These are phyloP conservation scores for Thielaviopsis populi DNA, from an alignment of 2,329 filamentous ascomycete genomes.

Conservation along the genomic window DNA sequence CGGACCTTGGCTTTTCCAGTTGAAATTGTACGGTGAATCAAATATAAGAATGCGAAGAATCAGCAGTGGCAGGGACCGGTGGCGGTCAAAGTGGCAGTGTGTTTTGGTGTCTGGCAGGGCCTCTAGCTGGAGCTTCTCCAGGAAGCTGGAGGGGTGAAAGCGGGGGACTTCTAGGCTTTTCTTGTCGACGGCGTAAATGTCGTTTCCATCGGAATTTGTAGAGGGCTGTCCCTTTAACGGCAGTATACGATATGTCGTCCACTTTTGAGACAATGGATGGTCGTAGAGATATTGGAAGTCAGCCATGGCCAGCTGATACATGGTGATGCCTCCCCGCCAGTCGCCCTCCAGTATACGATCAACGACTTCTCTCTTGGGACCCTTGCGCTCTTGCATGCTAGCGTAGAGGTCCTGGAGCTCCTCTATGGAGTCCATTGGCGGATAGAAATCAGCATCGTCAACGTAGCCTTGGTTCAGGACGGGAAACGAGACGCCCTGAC, in stretches of 20 bases:
- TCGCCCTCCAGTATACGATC: conserved; percentile 53
- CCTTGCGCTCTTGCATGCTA: conserved; percentile 43
- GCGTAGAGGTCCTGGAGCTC: conserved; percentile 52
- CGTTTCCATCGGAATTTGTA: conserved; percentile 21
- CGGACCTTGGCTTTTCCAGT: conserved; percentile 15
- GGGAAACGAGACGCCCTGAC: conserved; percentile 38
- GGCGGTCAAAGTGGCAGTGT: conserved; percentile 67
- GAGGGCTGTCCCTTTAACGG: conserved; percentile 30
- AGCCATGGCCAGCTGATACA: conserved; percentile 55
- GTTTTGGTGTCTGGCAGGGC: conserved; percentile 67
- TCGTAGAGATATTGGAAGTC: conserved; percentile 52
- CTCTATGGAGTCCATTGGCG: conserved; percentile 47
- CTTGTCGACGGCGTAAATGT: conserved; percentile 25
- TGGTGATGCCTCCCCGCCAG: conserved; percentile 47
- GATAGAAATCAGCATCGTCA: conserved; percentile 48
- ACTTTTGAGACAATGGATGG: conserved; percentile 47
- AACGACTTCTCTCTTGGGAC: conserved; percentile 47
- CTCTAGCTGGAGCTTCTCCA: conserved; percentile 59
- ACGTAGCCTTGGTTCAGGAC: conserved; percentile 34
- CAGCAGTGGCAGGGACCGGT: conserved; percentile 50
- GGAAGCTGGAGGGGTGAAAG: conserved; percentile 67
- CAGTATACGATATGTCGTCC: conserved; percentile 46
- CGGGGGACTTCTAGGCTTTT: conserved; percentile 43
- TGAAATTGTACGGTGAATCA: conserved; percentile 53
- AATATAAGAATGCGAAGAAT: conserved; percentile 66